Evolutionary conservation across 495 filamentous ascomycete genomes (phyloP).

Genomic region (Staphylotrichum tortipilum): DNA sequence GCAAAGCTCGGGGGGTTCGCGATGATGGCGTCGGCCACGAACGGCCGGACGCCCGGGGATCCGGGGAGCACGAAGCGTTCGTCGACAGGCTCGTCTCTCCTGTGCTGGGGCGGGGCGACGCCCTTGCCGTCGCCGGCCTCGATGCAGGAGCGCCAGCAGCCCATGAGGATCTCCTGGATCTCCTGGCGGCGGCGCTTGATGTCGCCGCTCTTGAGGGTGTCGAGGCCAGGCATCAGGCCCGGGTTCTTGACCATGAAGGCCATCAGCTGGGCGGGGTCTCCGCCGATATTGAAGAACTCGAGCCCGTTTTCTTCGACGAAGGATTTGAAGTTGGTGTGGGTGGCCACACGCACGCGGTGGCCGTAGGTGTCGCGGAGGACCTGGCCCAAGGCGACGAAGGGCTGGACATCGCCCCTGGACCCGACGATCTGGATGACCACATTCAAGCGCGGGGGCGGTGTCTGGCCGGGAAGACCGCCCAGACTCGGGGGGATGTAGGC

Average conservation of each 20-base stretch:
- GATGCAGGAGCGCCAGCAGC: slow-evolving; percentile 55
- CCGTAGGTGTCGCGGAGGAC: slow-evolving; percentile 59
- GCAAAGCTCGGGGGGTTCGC: slow-evolving; percentile 61
- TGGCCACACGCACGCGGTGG: slow-evolving; percentile 61
- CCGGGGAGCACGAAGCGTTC: slow-evolving; percentile 15
- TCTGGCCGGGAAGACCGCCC: slow-evolving; percentile 49
- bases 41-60: slow-evolving; percentile 31
- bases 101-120: slow-evolving; percentile 10
- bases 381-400: slow-evolving; percentile 64
- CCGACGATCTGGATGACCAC: slow-evolving; percentile 77
- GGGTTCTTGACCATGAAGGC: slow-evolving; percentile 79
- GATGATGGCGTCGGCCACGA: slow-evolving; percentile 66
- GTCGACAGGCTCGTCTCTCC: slow-evolving; percentile 13
- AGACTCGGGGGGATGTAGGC: slow-evolving; percentile 55
- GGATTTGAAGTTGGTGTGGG: slow-evolving; percentile 57
- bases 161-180: slow-evolving; percentile 55
- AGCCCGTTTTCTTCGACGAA: slow-evolving; percentile 59
- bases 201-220: slow-evolving; percentile 58
- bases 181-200: slow-evolving; percentile 49
- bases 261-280: slow-evolving; percentile 67
- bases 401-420: slow-evolving; percentile 67
- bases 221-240: slow-evolving; percentile 56
- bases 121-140: slow-evolving; percentile 37
- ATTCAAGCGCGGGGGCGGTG: slow-evolving; percentile 51
- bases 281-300: slow-evolving; percentile 66